Base-by-base conservation (phyloP, 345 rosid genomes). In the Populus euphratica region DNA sequence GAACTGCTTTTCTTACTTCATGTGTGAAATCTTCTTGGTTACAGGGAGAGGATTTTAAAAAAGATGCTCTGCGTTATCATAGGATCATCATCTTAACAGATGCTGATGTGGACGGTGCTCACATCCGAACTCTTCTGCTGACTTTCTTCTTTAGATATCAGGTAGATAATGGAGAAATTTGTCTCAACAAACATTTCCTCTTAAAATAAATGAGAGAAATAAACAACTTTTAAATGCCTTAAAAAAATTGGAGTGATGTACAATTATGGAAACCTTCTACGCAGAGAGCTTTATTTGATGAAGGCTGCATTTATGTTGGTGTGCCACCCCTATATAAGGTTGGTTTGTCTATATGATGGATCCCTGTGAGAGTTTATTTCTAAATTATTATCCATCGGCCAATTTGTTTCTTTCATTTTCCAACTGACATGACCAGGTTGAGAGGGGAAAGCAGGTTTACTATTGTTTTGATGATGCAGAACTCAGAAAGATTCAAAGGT, bases 21-120 rank as follows among this genome's bases (percentile, higher is more conserved):
- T 44, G 29, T 12, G 25, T 68, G 59, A 27, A 66, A 76, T 52
- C 68, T 67, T 77, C 64, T 67, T 86, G 14, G 54, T 75, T 82
- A 39, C 84, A 96, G 99, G 98, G 98, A 43, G 99, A 96, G 81
- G 97, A 94, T 73, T 94, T 96, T 63, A 91, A 86, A 78, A 90
- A 87, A 79, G 98, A 92, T 68, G 90, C 89, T 76, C 73, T 96
- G 39, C 97, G 98, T 33, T 96, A 96, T 87, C 97, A 96, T 76
- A 94, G 90, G 88, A 92, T 96, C 79, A 94, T 96, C 83, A 92
- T 96, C 81, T 85, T 96, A 81, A 96, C 99, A 52, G 99, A 96
- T 90, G 99, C 99, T 74, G 99, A 96, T 84, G 98, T 96, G 72
- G 99, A 96, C 87, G 99, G 98, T 82, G 99, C 99, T 78, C 99